Conservation (phyloP, 1,139 yeast species). For the Zhuliangozyma blackwelliae region DNA sequence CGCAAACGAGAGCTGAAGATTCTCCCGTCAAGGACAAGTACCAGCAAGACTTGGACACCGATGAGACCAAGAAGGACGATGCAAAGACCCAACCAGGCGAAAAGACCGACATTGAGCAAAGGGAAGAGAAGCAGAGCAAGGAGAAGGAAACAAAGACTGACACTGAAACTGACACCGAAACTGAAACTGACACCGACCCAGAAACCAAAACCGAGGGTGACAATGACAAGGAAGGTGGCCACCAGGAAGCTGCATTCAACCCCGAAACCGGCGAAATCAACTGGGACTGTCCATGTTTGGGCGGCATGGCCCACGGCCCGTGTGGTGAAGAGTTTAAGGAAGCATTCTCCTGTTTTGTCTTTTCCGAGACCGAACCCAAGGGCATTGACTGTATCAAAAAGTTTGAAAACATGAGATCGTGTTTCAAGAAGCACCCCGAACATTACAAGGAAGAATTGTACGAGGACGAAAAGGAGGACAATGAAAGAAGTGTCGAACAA, state of each 20-base stretch:
- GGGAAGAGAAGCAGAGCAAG: too few relatives aligned
- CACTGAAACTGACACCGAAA: too few relatives aligned
- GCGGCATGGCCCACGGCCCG: constrained; percentile 99
- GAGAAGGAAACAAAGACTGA: too few relatives aligned
- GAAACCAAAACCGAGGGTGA: constrained; percentile 8
- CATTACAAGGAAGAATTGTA: constrained; percentile 88
- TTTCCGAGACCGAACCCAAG: constrained; percentile 93
- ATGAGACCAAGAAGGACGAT: constrained; percentile 6
- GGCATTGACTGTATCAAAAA: constrained; percentile 95
- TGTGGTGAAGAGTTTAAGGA: constrained; percentile 97
- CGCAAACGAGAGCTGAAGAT: too few relatives aligned
- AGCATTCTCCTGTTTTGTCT: constrained; percentile 94
- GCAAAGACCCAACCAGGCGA: constrained; percentile 17
- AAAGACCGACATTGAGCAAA: constrained; percentile 1
- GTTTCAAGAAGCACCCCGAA: constrained; percentile 93
- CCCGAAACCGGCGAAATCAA: constrained; percentile 98
- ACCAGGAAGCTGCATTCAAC: constrained; percentile 69
- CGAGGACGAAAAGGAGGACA: constrained; percentile 54
- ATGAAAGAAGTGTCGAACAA: constrained; percentile 5
- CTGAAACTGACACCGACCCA: too few relatives aligned
- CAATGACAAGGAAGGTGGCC: constrained; percentile 23
- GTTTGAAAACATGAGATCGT: constrained; percentile 87
- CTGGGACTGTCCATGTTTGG: constrained; percentile 99
- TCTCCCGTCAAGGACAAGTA: too few relatives aligned
- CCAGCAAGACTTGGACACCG: constrained; percentile 5